Evolutionary conservation across 1,139 yeast species (phyloP).

Genomic region (Lodderomyces metapsilosis): DNA sequence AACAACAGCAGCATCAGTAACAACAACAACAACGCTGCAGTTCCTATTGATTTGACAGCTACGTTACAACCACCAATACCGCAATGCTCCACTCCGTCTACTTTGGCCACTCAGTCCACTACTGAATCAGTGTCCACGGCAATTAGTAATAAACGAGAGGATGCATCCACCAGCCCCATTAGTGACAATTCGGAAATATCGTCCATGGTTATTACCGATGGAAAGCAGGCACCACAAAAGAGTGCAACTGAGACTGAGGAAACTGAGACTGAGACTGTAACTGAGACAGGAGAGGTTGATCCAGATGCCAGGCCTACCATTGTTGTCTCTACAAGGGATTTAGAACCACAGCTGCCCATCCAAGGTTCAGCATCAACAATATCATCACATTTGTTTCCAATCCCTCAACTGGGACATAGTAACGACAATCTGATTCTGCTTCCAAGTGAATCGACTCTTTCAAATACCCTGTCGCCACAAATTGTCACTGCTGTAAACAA

Average conservation of each 20-base stretch:
- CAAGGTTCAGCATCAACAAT: background rate
- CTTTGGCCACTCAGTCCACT: conserved; percentile 7
- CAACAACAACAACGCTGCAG: conserved; percentile 1
- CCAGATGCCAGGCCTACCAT: background rate
- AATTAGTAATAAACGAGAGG: background rate
- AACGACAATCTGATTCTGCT: conserved; percentile 1
- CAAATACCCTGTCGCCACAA: background rate
- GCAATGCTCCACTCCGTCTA: conserved; percentile 10
- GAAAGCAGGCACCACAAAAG: background rate
- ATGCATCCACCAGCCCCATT: conserved; percentile 8
- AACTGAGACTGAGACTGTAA: too few relatives aligned
- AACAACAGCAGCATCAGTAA: background rate
- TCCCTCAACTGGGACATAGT: conserved; percentile 2
- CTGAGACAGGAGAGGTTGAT: background rate
- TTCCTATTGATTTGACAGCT: background rate
- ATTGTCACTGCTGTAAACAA: background rate
- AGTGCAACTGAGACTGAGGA: too few relatives aligned
- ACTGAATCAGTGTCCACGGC: conserved; percentile 1
- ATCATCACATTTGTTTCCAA: background rate
- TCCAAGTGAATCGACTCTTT: conserved; percentile 6
- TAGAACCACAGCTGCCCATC: background rate
- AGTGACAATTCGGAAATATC: conserved; percentile 8
- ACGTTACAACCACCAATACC: conserved; percentile 3
- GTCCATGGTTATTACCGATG: conserved; percentile 4
- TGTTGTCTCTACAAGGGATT: background rate